Evolutionary conservation across 371 early-diverging fungal species (phyloP).

Genomic region (Umbelopsis sp.): DNA sequence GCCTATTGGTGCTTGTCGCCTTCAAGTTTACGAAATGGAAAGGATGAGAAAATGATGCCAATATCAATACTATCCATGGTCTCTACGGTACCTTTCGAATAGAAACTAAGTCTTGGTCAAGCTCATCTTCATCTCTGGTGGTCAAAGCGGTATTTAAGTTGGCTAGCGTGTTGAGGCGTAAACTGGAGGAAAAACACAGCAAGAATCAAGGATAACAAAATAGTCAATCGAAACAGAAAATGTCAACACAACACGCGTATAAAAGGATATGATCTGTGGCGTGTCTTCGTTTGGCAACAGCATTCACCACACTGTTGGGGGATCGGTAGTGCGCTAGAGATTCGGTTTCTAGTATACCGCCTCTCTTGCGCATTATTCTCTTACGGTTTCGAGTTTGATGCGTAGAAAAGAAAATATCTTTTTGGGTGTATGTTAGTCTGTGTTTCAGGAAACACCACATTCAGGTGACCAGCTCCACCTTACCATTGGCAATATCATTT

Average conservation of each 20-base stretch:
- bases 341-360: background rate
- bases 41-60: too few species aligned
- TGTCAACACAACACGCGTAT: background rate
- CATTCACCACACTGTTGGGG: constrained; percentile 10
- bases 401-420: constrained; percentile 14
- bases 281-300: constrained; percentile 15
- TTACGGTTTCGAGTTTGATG: constrained; percentile 15
- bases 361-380: constrained; percentile 10
- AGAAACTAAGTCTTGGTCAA: background rate
- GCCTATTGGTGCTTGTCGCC: constrained; percentile 16
- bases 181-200: background rate
- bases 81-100: constrained; percentile 6
- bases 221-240: background rate
- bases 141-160: constrained; percentile 9
- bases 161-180: constrained; percentile 11
- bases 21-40: background rate
- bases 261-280: constrained; percentile 18
- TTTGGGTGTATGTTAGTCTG: background rate
- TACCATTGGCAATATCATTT: constrained; percentile 17
- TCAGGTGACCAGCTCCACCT: too few species aligned
- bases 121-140: constrained; percentile 9
- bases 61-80: background rate
- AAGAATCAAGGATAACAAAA: constrained; percentile 1
- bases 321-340: background rate
- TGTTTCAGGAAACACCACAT: too few species aligned